These are phyloP conservation scores for Clavispora vitiphila DNA, from an alignment of 805 yeast species.

Conservation along the genomic window DNA sequence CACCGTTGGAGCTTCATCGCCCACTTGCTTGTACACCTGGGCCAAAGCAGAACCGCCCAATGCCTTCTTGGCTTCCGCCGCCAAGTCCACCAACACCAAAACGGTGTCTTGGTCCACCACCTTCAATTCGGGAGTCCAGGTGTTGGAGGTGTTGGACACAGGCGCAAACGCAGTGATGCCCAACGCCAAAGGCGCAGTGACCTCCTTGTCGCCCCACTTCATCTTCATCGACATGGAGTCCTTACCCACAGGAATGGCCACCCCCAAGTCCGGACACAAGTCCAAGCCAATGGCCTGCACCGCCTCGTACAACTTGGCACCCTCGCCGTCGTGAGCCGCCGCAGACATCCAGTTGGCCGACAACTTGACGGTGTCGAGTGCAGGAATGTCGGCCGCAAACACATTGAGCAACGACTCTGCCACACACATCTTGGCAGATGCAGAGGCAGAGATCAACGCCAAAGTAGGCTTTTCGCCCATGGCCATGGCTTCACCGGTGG, in stretches of 20 bases:
- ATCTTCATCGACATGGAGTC: slow-evolving; percentile 99
- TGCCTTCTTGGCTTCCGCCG: slow-evolving; percentile 46
- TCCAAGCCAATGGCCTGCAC: slow-evolving; percentile 95
- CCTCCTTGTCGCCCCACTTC: slow-evolving; percentile 93
- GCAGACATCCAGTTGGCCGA: slow-evolving; percentile 99
- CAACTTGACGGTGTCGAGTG: slow-evolving; percentile 69
- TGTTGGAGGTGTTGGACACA: slow-evolving; percentile 74
- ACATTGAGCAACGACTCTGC: slow-evolving; percentile 90
- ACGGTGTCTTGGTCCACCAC: slow-evolving; percentile 48
- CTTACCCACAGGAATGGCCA: slow-evolving; percentile 95
- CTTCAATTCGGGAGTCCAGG: slow-evolving; percentile 90
- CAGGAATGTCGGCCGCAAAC: slow-evolving; percentile 81
- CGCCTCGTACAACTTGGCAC: slow-evolving; percentile 90
- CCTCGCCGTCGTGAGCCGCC: slow-evolving; percentile 92
- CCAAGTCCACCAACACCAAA: slow-evolving; percentile 77
- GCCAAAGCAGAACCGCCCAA: slow-evolving; percentile 95
- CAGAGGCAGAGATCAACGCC: slow-evolving; percentile 82
- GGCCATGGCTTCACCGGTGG: slow-evolving; percentile 95
- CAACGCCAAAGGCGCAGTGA: slow-evolving; percentile 90
- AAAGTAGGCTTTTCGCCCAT: slow-evolving; percentile 94
- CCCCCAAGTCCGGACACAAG: slow-evolving; percentile 86
- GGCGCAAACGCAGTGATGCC: slow-evolving; percentile 90
- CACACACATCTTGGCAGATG: slow-evolving; percentile 91
- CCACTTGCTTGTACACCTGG: slow-evolving; percentile 87
- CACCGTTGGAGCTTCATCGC: slow-evolving; percentile 78